phyloP scores from a whole-genome alignment of 2,329 filamentous ascomycete species.

The Fusarium clavum region DNA sequence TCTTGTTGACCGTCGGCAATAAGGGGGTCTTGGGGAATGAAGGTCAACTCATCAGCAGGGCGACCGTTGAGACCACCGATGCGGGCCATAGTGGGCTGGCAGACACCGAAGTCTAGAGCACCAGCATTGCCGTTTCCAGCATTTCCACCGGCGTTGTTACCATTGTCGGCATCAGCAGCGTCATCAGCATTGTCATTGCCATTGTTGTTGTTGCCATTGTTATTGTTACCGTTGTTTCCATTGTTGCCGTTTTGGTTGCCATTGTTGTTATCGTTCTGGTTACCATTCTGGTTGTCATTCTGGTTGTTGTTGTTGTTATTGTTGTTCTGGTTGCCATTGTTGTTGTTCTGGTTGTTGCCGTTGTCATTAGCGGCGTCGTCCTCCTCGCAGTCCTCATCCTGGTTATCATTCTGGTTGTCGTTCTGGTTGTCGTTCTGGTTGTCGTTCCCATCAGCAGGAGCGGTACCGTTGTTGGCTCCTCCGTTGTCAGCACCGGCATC shows the following conservation, averaged over 20 bases:
- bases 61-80: slow-evolving; percentile 68
- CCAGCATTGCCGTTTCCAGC: slow-evolving; percentile 8
- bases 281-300: neutral
- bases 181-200: neutral
- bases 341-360: neutral
- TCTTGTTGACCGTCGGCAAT: slow-evolving; percentile 71
- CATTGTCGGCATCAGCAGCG: slow-evolving; percentile 7
- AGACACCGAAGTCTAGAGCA: slow-evolving; percentile 64
- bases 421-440: neutral
- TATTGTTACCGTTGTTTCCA: neutral
- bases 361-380: neutral
- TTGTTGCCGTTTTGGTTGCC: neutral
- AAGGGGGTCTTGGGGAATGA: slow-evolving; percentile 72
- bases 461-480: slow-evolving; percentile 22
- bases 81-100: slow-evolving; percentile 69
- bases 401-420: slow-evolving; percentile 1
- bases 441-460: neutral
- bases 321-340: neutral
- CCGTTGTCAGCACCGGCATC: slow-evolving; percentile 8
- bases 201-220: neutral
- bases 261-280: neutral
- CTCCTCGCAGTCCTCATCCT: slow-evolving; percentile 9
- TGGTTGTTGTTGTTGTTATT: neutral
- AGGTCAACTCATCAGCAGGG: slow-evolving; percentile 70
- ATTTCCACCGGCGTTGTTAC: neutral